Evolutionary conservation across 2,329 filamentous ascomycete species (phyloP).

Genomic region (Penicillium polonicum): DNA sequence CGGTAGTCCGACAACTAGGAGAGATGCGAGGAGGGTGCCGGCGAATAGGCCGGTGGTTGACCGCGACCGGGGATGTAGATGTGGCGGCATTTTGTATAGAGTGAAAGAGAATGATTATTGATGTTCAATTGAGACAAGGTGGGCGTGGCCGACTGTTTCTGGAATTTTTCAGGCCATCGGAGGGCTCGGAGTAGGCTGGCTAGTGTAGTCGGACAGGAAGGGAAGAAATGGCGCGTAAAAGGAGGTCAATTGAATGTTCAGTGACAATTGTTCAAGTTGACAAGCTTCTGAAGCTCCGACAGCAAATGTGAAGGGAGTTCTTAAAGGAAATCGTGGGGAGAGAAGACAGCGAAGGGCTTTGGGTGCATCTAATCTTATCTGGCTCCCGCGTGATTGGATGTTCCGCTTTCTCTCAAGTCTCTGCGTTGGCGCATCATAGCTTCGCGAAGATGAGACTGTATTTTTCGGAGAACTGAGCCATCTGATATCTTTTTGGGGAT

Average conservation of each 20-base stretch:
- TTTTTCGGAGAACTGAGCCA: slow-evolving; percentile 16
- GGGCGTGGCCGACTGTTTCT: slow-evolving; percentile 15
- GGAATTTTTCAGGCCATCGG: slow-evolving; percentile 23
- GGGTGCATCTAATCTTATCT: slow-evolving; percentile 45
- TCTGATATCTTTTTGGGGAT: slow-evolving; percentile 11
- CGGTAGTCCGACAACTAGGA: slow-evolving; percentile 87
- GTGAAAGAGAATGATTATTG: neutral
- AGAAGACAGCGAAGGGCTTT: slow-evolving; percentile 26
- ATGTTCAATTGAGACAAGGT: slow-evolving; percentile 17
- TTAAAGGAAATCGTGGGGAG: slow-evolving; percentile 7
- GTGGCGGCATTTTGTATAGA: slow-evolving; percentile 64
- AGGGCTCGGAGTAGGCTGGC: slow-evolving; percentile 7
- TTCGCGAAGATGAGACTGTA: slow-evolving; percentile 20
- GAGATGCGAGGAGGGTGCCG: slow-evolving; percentile 83
- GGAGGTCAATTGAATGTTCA: slow-evolving; percentile 16
- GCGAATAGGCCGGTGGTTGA: slow-evolving; percentile 94
- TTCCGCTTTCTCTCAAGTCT: slow-evolving; percentile 5
- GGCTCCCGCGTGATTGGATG: slow-evolving; percentile 28
- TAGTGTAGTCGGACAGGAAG: neutral
- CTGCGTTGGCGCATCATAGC: slow-evolving; percentile 17
- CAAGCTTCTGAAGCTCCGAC: neutral
- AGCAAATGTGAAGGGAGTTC: slow-evolving; percentile 3
- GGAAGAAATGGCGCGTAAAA: neutral
- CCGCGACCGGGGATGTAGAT: slow-evolving; percentile 89
- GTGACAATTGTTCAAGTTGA: neutral